Evolutionary conservation across 306 rosid genomes (phyloP), one percentile per base, ranked within the genome.

Genomic region (Prunus fruticosa): DNA sequence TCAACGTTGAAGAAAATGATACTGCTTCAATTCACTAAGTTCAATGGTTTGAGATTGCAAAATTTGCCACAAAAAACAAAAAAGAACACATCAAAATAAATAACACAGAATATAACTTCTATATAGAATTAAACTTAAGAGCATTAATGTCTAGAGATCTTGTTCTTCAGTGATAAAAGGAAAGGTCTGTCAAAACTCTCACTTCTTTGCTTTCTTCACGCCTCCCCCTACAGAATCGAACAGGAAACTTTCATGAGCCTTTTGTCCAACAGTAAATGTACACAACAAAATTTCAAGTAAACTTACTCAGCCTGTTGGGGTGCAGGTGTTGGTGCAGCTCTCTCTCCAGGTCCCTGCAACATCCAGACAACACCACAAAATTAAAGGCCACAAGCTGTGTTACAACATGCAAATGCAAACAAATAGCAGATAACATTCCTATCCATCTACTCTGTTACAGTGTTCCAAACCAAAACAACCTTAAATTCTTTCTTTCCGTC

Each of bases 271-370:
- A 38, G 43, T 38, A 0, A 1, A 18, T 2, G 3, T 20, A 74
- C 10, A 64, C 5, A 8, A 64, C 49, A 9, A 19, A n/a, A 67
- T 4, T 4, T 7, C 27, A 11, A 23, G 11, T 56, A 69, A 50
- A 76, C 85, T 81, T 64, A 84, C 88, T 71, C 86, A 5, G 86
- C 27, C 18, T 34, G 81, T 77, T 78, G 87, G 60, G 87, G 65
- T 25, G 75, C 76, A 6, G 80, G 67, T 60, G 80, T 69, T 2
- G 82, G 69, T 30, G 87, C 84, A 57, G 78, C 86, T 77, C 71
- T 86, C 64, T 80, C 88, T 81, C 65, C 82, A 20, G 90, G 90
- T 47, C 88, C 90, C 90, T 87, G 69, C 8, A 18, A 63, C 34
- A 25, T 43, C 54, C 49, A 62, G 47, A 74, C 53, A 56, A 43